Evolutionary conservation across 176 grass and related monocot genomes (phyloP), one percentile per base, ranked within the genome.

Genomic region (Lolium perenne): DNA sequence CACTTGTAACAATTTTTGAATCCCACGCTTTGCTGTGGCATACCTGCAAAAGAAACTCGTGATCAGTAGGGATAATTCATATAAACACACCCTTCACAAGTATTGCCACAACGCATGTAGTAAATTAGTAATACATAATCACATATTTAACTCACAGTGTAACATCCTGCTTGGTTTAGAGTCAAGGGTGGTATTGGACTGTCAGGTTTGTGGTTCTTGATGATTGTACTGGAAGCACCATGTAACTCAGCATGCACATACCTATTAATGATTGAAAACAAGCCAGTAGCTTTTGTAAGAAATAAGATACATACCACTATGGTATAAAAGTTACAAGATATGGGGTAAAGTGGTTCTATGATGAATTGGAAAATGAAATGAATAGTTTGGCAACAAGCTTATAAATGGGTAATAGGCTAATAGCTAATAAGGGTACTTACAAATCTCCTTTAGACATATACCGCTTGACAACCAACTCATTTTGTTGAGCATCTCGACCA

Each of bases 391-490:
- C 11, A 85, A 65, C 21, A 85, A 85, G 43, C 46, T 77, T 65
- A 51, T 62, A 74, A 74, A 74, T 76, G 72, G 75, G 40, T 29
- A 41, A 70, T 32, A 64, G 22, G 41, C 21, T 8, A 47, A 64
- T 40, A 77, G 16, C 12, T 58, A 45, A 54, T 7, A 75, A 51
- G 7, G 68, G 68, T 50, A 91, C 91, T 95, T 85, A 98, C 91
- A 98, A 84, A 92, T 98, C 96, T 84, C 96, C 94, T 94, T 98
- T 98, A 25, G 96, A 98, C 93, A 95, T 95, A 71, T 98, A 98
- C 18, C 93, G 91, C 88, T 98, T 98, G 78, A 98, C 96, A 62
- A 95, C 82, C 64, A 98, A 89, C 82, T 98, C 92, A 79, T 98
- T 98, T 82, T 95, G 96, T 76, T 95, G 96, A 88, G 96, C 96